Base-by-base conservation (phyloP, 805 yeast genomes). In the Zygotorulaspora danielsina region DNA sequence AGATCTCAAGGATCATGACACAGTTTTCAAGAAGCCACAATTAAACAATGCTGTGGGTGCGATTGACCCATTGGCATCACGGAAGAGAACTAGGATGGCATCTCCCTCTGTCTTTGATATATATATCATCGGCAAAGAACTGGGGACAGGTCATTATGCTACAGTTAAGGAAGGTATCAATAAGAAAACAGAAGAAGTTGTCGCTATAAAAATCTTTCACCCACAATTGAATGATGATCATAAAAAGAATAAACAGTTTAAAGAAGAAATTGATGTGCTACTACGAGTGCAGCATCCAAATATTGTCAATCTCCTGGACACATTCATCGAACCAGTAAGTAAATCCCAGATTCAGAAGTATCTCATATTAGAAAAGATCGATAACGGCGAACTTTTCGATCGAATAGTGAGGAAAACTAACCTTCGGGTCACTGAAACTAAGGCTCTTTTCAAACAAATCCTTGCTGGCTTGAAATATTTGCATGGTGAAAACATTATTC, bases 91-190 rank as follows among this genome's bases (percentile, higher is more conserved):
- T n/a, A 47, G 38, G 24, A 36, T 34, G 34, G 50, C 44, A 32
- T 44, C 58, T n/a, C 48, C 45, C 19, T 69, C 81, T 2, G 76
- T 83, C 38, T 76, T 72, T 45, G 84, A 80, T 51, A 72, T 73
- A 41, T 69, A 66, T 38, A 34, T 59, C 1, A 33, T 67, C 13
- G 85, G 84, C 0, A 69, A 67, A 39, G 76, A 79, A 46, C 61
- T 84, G 16, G 93, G 93, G 0, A 64, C 81, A 3, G 93, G 93
- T 0, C 90, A 84, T 60, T 84, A 84, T 53, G 90, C 93, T 0
- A 77, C 78, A n/a, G 93, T 84, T 3, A 80, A 78, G 54, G 84
- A 81, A 48, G 86, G 86, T 2, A 66, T 68, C 6, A 71, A 75
- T 45, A 73, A 78, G 48, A 58, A 61, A 6, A 71, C 79, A 0